Base-by-base conservation (phyloP, 2,329 filamentous ascomycete genomes). In the Aureobasidium subglaciale region DNA sequence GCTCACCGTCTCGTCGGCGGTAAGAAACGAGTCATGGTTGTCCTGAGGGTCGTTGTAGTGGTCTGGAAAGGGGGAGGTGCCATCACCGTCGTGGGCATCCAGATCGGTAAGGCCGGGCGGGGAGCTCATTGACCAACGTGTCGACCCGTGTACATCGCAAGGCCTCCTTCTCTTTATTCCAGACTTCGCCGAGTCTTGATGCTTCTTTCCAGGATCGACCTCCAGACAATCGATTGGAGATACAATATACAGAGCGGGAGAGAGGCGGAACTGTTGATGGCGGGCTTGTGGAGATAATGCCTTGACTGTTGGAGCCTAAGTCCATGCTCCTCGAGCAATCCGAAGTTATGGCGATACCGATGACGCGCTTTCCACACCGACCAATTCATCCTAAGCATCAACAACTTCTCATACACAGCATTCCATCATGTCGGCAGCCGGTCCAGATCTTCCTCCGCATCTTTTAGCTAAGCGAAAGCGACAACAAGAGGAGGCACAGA, bases 401-500 rank as follows among this genome's bases (percentile, higher is more conserved):
- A 27, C 34, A 25, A 50, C 34, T 7, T 8, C n/a, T 10, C 24
- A 37, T 18, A 29, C 13, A 61, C 38, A 9, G 24, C 62, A 46
- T 56, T 49, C 27, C 61, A 71, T 16, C 18, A 88, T 88, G 85
- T 74, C 84, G 49, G 83, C 81, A 30, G 84, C 88, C 65, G 86
- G 87, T 5, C 87, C 88, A 13, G 76, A 84, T 58, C 70, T 90
- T 22, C 87, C 88, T 11, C 78, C 86, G 4, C 82, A 87, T 59
- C 77, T 86, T 38, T 66, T 80, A 30, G 63, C 77, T 10, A 76
- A 80, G 68, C 65, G 71, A 59, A 71, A 82, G 76, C 72, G 72
- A 68, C 62, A 77, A 61, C 69, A 72, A 57, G 71, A 76, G 29
- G 72, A 71, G 58, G 61, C 71, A 58, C 63, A 70, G 10, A 56